These are phyloP conservation scores for Zea luxurians DNA, from an alignment of 176 grass and related monocot genomes.

Conservation along the genomic window DNA sequence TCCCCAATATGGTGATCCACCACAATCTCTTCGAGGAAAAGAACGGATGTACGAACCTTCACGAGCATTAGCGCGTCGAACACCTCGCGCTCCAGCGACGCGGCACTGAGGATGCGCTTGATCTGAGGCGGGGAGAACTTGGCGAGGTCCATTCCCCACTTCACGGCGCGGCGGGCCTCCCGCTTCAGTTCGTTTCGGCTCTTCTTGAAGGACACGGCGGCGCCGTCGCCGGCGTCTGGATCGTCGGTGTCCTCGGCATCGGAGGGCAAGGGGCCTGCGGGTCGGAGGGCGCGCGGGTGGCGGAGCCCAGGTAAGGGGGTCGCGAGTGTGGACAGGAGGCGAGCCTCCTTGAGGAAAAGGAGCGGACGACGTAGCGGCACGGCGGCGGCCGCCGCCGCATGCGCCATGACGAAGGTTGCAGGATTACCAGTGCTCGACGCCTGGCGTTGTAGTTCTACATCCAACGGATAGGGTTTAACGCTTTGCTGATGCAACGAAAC, in stretches of 20 bases:
- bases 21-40: background rate
- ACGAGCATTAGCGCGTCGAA: slow-evolving; percentile 86
- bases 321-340: slow-evolving; percentile 41
- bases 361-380: slow-evolving; percentile 43
- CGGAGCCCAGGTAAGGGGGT: background rate
- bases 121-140: slow-evolving; percentile 72
- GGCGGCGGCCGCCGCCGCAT: slow-evolving; percentile 39
- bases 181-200: slow-evolving; percentile 86
- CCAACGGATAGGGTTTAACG: too few species aligned
- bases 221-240: background rate
- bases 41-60: slow-evolving; percentile 45
- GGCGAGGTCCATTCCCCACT: slow-evolving; percentile 86
- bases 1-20: background rate
- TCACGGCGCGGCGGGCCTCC: slow-evolving; percentile 72
- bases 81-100: slow-evolving; percentile 71
- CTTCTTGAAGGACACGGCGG: slow-evolving; percentile 37
- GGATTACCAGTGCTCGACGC: background rate
- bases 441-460: background rate
- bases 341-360: slow-evolving; percentile 29
- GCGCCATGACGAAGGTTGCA: slow-evolving; percentile 18
- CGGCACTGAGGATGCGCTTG: slow-evolving; percentile 78
- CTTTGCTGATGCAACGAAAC: too few species aligned
- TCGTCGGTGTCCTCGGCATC: slow-evolving; percentile 46
- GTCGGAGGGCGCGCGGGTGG: slow-evolving; percentile 41
- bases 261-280: slow-evolving; percentile 28